Base-by-base conservation (phyloP, 257 asterid genomes). In the Nicotiana undulata region DNA sequence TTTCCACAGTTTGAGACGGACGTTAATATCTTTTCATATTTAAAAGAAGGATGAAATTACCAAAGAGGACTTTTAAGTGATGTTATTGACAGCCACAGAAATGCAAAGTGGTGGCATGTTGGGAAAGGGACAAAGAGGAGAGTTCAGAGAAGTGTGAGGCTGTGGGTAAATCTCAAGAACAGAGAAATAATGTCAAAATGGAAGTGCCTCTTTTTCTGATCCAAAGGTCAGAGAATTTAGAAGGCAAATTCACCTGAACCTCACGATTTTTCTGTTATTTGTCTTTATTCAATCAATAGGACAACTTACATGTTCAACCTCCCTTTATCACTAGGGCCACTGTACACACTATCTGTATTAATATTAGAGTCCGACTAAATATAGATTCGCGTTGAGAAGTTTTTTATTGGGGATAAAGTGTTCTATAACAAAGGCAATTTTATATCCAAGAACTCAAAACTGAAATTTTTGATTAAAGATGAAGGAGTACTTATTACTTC, bases 171-270 rank as follows among this genome's bases (percentile, higher is more conserved):
- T 70, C 6, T 18, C 37, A 20, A 37, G 56, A 40, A 20, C 3
- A n/a, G 49, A n/a, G 10, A 1, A 11, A 4, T 49, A 9, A 1
- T 49, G 53, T 49, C 53, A 49, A 49, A 46, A 49, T 11, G 55
- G 55, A 68, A 72, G 60, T 78, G 81, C 32, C 81, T 78, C 75
- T 60, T 34, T 78, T 60, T 24, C 55, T 59, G 75, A 61, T 34
- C 81, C 81, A 78, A 78, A 78, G 75, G 81, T 61, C 81, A 64
- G 58, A 78, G 16, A 72, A 72, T 22, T 78, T 34, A 59, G 4
- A 22, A 64, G 61, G 32, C 75, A 72, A 72, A 72, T 46, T 72
- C 59, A 46, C 77, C 37, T 72, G 40, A 46, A 3, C 77, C 77
- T 72, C 77, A 72, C 77, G 49, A 46, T 2, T 22, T 32, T 46